phyloP scores from a whole-genome alignment of 2,329 filamentous ascomycete genomes.

The Penicillium sclerotiorum region DNA sequence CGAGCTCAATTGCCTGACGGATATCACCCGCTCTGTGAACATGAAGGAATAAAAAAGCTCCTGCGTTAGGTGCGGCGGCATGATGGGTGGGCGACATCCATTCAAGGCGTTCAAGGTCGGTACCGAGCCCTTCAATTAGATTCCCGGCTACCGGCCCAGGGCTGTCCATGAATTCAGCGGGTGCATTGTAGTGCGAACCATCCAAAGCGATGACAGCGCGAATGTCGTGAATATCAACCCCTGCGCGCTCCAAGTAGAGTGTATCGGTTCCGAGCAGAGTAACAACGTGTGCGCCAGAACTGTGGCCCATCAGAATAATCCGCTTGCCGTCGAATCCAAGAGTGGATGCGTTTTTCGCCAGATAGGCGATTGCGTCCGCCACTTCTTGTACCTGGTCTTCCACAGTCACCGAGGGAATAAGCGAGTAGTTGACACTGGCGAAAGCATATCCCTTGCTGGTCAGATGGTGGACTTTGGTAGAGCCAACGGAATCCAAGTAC shows the following conservation, averaged over 20 bases:
- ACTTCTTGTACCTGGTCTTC: slow-evolving; percentile 9
- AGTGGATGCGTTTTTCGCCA: neutral
- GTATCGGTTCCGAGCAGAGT: neutral
- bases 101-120: neutral
- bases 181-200: slow-evolving; percentile 10
- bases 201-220: slow-evolving; percentile 2
- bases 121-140: neutral
- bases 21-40: slow-evolving; percentile 2
- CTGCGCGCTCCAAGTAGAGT: slow-evolving; percentile 1
- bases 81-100: slow-evolving; percentile 3
- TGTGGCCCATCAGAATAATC: slow-evolving; percentile 4
- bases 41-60: slow-evolving; percentile 5
- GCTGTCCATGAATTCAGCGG: slow-evolving; percentile 7
- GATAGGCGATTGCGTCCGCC: neutral
- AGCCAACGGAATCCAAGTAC: slow-evolving; percentile 4
- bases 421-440: slow-evolving; percentile 2
- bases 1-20: slow-evolving; percentile 6
- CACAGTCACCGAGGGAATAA: slow-evolving; percentile 3
- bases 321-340: neutral
- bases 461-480: neutral
- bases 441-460: slow-evolving; percentile 1
- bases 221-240: slow-evolving; percentile 1
- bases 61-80: slow-evolving; percentile 2
- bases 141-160: neutral
- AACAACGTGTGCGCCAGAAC: slow-evolving; percentile 2